These are phyloP conservation scores for Chlamydomonas applanata DNA, from an alignment of 139 green algal genomes.

Conservation along the genomic window DNA sequence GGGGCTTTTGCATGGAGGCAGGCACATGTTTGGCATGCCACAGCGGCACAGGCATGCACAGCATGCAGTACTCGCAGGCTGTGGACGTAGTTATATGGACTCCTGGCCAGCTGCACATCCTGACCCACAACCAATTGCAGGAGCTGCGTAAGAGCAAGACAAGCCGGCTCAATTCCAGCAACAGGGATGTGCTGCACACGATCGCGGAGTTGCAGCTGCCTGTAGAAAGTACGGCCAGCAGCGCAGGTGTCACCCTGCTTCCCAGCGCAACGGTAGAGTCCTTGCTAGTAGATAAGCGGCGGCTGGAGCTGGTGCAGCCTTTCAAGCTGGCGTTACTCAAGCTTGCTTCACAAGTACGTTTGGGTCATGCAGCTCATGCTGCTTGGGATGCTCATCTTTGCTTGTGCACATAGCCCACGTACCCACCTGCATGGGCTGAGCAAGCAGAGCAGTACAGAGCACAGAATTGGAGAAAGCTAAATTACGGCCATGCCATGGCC, in stretches of 20 bases:
- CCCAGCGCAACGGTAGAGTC: slow-evolving; percentile 61
- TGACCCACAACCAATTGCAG: too few relatives aligned
- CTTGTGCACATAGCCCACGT: background rate
- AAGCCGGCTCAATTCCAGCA: slow-evolving; percentile 42
- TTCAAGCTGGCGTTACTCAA: slow-evolving; percentile 82
- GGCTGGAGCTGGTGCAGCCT: slow-evolving; percentile 68
- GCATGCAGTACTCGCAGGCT: too few relatives aligned
- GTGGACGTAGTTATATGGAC: too few relatives aligned
- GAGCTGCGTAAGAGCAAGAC: slow-evolving; percentile 74
- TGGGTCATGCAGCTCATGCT: background rate
- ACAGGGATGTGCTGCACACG: slow-evolving; percentile 56
- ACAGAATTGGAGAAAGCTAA: too few relatives aligned
- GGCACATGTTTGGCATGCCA: too few relatives aligned
- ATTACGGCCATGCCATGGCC: too few relatives aligned
- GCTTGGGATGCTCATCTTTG: too few relatives aligned
- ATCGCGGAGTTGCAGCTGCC: slow-evolving; percentile 63
- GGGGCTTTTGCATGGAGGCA: slow-evolving; percentile 1
- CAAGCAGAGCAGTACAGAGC: background rate
- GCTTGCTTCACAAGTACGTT: slow-evolving; percentile 64
- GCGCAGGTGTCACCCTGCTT: slow-evolving; percentile 55
- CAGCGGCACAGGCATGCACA: too few relatives aligned
- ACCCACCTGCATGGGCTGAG: background rate
- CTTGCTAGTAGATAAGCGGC: slow-evolving; percentile 62
- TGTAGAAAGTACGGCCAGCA: slow-evolving; percentile 52
- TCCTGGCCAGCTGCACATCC: too few relatives aligned